Evolutionary conservation across 768 basidiomycete species (phyloP), one percentile per base, ranked within the genome.

Genomic region (Mycena maculata): DNA sequence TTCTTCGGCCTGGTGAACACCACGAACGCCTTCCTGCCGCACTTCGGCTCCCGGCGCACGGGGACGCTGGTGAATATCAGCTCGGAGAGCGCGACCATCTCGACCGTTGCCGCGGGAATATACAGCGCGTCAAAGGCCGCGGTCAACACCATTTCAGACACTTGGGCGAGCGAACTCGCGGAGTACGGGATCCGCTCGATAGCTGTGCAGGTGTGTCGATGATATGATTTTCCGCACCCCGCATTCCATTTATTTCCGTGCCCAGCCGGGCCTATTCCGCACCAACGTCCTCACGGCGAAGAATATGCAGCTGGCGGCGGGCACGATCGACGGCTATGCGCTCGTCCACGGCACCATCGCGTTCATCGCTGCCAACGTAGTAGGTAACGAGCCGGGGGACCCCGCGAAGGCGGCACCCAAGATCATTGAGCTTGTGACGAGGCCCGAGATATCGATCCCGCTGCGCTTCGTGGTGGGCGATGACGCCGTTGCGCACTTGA

Each of bases 171-270:
- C 8, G 60, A 61, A 16, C 31, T 61, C 12, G 60, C 60, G n/a
- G 50, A 61, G n/a, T 53, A 52, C 30, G 41, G 41, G 8, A 44
- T 61, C n/a, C 60, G 60, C 8, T 61, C 50, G 10, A 53, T 61
- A 10, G 20, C 28, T 5, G 15, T 53, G 5, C 39, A 41, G 50
- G 60, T 61, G 13, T 13, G 33, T 13, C 16, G n/a, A n/a, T n/a
- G n/a, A n/a, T n/a, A n/a, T n/a, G n/a, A n/a, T n/a, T n/a, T n/a
- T n/a, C n/a, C n/a, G n/a, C n/a, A n/a, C n/a, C n/a, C n/a, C n/a
- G n/a, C n/a, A n/a, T n/a, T n/a, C n/a, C n/a, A n/a, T n/a, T n/a
- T n/a, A n/a, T n/a, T n/a, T n/a, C n/a, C n/a, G n/a, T n/a, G n/a
- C n/a, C n/a, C n/a, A 60, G 59, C 59, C 59, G 6, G 28, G 59